Base-by-base conservation (phyloP, 257 asterid species). In the Gynochthodes officinalis region DNA sequence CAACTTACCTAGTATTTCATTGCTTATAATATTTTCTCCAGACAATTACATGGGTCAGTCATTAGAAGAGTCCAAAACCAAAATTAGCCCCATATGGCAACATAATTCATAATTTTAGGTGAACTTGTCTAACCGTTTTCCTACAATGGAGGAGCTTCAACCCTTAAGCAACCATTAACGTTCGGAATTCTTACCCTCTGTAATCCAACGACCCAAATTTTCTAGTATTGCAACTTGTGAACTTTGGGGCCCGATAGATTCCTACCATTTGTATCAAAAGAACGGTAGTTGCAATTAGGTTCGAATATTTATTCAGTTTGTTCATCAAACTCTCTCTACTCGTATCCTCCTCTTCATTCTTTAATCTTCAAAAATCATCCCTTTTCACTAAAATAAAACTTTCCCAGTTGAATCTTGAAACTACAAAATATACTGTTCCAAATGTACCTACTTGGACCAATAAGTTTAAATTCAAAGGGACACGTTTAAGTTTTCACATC, bases 311-410 rank as follows among this genome's bases (percentile, higher is more conserved):
- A 11, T 7, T 25, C 3, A 23, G 89, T 87, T 91, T 74, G 97
- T 86, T 82, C 82, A 91, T 89, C 97, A 74, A 91, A 87, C 92
- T 79, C 62, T 69, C 75, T 74, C 86, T 75, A 83, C 81, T 76
- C 12, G 35, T 15, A 35, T 1, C 27, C 27, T 11, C 27, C 50
- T 11, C 11, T 46, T 46, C 5, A 4, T 46, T 46, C 11, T 46
- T 11, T 61, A 55, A 49, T 27, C 64, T 52, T 48, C 69, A 62
- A 70, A 74, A 43, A 13, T 1, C 76, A 40, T 75, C 70, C 58
- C 46, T 76, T 67, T 19, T 61, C 19, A 62, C 21, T 72, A 7
- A 64, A 39, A 2, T 44, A 28, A 58, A 12, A 25, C 52, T n/a
- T 62, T 35, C 48, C 46, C 30, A 35, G 67, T 62, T 13, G 48